phyloP scores from a whole-genome alignment of 1,284 basidiomycete genomes.

The Fistulinella cinereoalba region DNA sequence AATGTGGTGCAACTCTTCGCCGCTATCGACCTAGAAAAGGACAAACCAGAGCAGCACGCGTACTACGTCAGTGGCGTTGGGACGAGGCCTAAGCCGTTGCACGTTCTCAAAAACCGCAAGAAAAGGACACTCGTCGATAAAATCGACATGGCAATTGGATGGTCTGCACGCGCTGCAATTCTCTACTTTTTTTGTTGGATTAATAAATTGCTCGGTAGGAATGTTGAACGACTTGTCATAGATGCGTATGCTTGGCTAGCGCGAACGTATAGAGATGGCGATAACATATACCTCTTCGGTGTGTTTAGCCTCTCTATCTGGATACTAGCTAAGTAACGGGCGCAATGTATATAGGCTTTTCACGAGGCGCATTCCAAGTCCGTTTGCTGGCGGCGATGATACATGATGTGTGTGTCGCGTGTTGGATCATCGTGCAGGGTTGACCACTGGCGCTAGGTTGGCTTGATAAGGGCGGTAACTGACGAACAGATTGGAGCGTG shows the following conservation, averaged over 20 bases:
- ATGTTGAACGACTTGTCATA: constrained; percentile 29
- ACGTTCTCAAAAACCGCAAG: constrained; percentile 19
- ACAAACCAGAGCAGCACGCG: constrained; percentile 22
- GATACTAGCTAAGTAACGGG: background rate
- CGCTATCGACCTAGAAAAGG: constrained; percentile 20
- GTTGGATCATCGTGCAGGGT: background rate
- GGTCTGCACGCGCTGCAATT: constrained; percentile 18
- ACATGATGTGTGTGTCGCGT: constrained; percentile 14
- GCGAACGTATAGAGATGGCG: constrained; percentile 36
- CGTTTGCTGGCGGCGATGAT: constrained; percentile 33
- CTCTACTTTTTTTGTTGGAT: background rate
- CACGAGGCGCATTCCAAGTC: constrained; percentile 37
- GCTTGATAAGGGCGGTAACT: background rate
- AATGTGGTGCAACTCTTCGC: constrained; percentile 36
- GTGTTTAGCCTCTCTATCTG: background rate
- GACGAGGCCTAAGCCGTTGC: constrained; percentile 27
- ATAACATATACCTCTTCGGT: no score
- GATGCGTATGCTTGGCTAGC: constrained; percentile 43
- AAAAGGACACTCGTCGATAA: constrained; percentile 17
- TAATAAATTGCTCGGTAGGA: constrained; percentile 18
- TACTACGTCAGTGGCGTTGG: constrained; percentile 42
- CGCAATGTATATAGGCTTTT: constrained; percentile 32
- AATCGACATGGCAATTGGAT: constrained; percentile 29
- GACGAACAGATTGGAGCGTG: background rate
- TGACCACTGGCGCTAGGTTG: background rate